Percentiles rank a stretch among this genome's conserved stretches.
These are phyloP conservation scores for Penicillium sp. DNA, from an alignment of 2,329 filamentous ascomycete genomes.

Conservation along the genomic window DNA sequence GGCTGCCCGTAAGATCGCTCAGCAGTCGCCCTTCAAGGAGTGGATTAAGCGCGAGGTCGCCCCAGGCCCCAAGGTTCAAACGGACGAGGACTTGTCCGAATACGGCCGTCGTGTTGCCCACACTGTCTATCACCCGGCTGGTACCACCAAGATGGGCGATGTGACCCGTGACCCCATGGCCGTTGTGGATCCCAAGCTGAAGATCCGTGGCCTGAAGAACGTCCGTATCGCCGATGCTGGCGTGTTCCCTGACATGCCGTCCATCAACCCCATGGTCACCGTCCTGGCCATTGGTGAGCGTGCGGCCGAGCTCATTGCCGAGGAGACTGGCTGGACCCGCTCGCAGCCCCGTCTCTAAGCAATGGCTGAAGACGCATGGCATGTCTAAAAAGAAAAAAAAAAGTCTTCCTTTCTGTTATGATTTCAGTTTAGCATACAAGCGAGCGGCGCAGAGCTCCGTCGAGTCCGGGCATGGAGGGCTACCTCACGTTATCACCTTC, in stretches of 20 bases:
- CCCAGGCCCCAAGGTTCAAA: constrained; percentile 68
- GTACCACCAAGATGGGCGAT: constrained; percentile 88
- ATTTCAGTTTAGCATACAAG: constrained; percentile 24
- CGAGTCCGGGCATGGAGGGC: too few species aligned
- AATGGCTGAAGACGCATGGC: constrained; percentile 2
- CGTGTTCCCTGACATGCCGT: constrained; percentile 82
- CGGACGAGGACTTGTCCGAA: constrained; percentile 75
- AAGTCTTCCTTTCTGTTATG: constrained; percentile 6
- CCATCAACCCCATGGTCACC: constrained; percentile 87
- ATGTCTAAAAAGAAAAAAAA: constrained; percentile 18
- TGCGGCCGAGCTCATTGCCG: constrained; percentile 76
- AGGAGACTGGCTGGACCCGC: constrained; percentile 66
- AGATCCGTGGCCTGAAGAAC: constrained; percentile 67
- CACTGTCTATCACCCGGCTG: constrained; percentile 86
- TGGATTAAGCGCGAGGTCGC: constrained; percentile 83
- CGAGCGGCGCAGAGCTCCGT: constrained; percentile 17
- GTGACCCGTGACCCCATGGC: constrained; percentile 64
- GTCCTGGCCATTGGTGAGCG: constrained; percentile 80
- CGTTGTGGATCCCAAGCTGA: constrained; percentile 74
- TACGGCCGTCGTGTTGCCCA: constrained; percentile 79
- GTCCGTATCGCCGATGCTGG: constrained; percentile 81
- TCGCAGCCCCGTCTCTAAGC: constrained; percentile 54
- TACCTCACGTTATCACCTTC: too few species aligned
- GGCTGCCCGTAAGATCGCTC: constrained; percentile 71
- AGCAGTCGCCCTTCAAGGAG: constrained; percentile 72